These are phyloP conservation scores for Brasenia schreberi DNA, from an alignment of 164 flowering plant genomes.

Conservation along the genomic window DNA sequence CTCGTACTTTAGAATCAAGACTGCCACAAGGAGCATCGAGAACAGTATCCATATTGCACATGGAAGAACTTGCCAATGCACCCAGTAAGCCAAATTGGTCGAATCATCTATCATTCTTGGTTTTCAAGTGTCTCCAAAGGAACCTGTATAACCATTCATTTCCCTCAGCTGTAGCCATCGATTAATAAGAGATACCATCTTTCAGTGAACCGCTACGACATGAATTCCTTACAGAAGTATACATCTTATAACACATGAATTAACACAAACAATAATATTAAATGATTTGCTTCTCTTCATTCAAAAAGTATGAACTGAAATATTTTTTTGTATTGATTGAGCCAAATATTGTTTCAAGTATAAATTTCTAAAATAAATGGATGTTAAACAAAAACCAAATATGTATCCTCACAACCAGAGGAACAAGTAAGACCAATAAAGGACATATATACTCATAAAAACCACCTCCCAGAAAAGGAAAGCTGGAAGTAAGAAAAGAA, in stretches of 20 bases:
- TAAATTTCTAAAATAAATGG: background rate
- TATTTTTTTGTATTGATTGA: too few relatives aligned
- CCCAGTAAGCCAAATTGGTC: slow-evolving; percentile 40
- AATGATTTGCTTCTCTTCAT: too few relatives aligned
- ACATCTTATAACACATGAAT: too few relatives aligned
- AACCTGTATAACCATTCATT: slow-evolving; percentile 22
- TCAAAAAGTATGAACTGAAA: too few relatives aligned
- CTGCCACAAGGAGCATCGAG: slow-evolving; percentile 24
- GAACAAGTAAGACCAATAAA: background rate
- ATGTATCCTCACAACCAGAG: background rate
- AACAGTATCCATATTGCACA: slow-evolving; percentile 50
- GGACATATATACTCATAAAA: background rate
- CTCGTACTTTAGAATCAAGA: slow-evolving; percentile 53
- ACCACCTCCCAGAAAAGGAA: background rate
- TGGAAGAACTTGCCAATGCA: slow-evolving; percentile 66
- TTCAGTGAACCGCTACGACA: too few relatives aligned
- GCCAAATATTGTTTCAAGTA: too few relatives aligned
- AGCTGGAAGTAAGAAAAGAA: too few relatives aligned
- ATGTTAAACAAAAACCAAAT: background rate
- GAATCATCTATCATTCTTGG: slow-evolving; percentile 26
- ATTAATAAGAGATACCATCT: too few relatives aligned
- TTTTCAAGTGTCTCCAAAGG: slow-evolving; percentile 44
- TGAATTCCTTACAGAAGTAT: too few relatives aligned
- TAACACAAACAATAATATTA: too few relatives aligned
- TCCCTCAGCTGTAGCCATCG: too few relatives aligned